Evolutionary conservation across 2,329 filamentous ascomycete genomes (phyloP), one percentile per base, ranked within the genome.

Genomic region (Penicillium sp.): DNA sequence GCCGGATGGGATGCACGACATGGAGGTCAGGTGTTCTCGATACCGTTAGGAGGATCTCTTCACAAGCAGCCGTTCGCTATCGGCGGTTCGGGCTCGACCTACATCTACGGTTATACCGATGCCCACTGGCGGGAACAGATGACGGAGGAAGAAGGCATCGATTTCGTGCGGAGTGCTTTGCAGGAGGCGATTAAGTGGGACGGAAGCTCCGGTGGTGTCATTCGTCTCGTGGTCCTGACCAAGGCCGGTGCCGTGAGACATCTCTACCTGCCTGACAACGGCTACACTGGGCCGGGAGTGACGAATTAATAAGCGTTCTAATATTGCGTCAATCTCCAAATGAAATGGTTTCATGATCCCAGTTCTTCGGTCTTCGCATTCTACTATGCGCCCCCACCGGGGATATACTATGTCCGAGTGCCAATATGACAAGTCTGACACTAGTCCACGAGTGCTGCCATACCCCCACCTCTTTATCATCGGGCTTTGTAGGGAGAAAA

Each of bases 61-160:
- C 94, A 99, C 86, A 97, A 97, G 82, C 92, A 97, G 75, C 75
- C 92, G 18, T 99, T 97, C 72, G 86, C 94, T 42, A 99, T 99
- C 70, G 92, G 92, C 66, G 94, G 94, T 44, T 97, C 93, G 20
- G 94, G 94, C 40, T 97, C 93, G 67, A 97, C 94, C 60, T 99
- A 99, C 81, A 99, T 99, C 77, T 99, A 97, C 81, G 94, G 94
- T 68, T 97, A 96, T 82, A 97, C 92, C 74, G 93, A 99, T 74
- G 88, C 91, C 56, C 86, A 99, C 82, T 99, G 94, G 94, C 86
- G 82, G 74, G 94, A 97, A 78, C 86, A 86, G 63, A 97, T 99
- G 92, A 90, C 89, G 51, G 91, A 97, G 81, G 82, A 85, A 53
- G 92, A 96, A 60, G 94, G 94, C 1, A 87, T 99, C 63, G 78